Conservation (phyloP, 2,329 filamentous ascomycete species). For the Diaporthe sp. region DNA sequence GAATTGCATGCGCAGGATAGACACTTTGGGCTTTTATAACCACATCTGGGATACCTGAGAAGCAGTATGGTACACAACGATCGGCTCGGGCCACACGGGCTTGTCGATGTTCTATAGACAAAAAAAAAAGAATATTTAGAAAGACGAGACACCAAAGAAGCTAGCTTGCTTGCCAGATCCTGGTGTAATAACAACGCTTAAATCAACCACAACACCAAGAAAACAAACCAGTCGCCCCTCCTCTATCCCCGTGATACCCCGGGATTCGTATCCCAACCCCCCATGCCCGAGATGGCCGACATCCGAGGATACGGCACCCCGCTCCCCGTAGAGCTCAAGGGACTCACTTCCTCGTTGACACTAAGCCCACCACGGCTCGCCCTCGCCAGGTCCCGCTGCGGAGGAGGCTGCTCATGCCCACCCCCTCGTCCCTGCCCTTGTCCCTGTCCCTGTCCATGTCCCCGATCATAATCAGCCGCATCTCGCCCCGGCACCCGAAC, state of each 20-base stretch:
- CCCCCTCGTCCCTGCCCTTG: not conserved
- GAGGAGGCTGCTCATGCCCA: not conserved
- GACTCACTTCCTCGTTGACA: constrained; percentile 29
- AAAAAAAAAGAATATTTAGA: not conserved
- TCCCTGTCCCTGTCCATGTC: not conserved
- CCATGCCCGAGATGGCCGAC: constrained; percentile 31
- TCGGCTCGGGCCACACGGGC: not conserved
- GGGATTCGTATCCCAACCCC: not conserved
- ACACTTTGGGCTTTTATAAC: not conserved
- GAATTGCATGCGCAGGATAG: constrained; percentile 11
- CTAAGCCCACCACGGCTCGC: not conserved
- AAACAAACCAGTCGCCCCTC: not conserved
- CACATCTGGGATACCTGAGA: constrained; percentile 4
- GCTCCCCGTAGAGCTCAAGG: constrained; percentile 33
- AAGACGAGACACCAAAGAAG: not conserved
- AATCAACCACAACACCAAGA: not conserved
- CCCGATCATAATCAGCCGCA: not conserved
- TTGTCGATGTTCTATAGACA: constrained; percentile 23
- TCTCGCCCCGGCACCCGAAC: not conserved
- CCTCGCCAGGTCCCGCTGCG: constrained; percentile 2
- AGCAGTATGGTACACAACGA: constrained; percentile 14
- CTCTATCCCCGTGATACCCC: not conserved
- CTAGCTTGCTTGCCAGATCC: not conserved
- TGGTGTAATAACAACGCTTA: not conserved
- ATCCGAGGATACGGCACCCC: constrained; percentile 21